Evolutionary conservation across 2,329 filamentous ascomycete species (phyloP).

Genomic region (Thermomyces lanuginosus): DNA sequence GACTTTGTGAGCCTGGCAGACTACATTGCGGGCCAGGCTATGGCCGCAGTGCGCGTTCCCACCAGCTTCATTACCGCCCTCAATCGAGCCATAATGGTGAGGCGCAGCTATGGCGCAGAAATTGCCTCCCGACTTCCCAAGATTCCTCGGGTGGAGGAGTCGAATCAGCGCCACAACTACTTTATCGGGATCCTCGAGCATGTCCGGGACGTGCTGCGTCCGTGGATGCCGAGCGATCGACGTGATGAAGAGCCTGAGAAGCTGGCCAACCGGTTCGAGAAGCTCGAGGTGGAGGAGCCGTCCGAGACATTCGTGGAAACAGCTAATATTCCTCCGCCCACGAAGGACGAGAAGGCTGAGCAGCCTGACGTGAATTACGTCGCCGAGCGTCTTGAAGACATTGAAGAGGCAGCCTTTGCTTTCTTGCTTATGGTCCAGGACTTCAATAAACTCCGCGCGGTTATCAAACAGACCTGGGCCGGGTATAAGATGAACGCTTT

Average conservation of each 20-base stretch:
- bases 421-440: conserved; percentile 11
- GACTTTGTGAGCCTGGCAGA: conserved; percentile 11
- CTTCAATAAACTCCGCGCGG: conserved; percentile 8
- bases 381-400: conserved; percentile 8
- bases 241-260: conserved; percentile 1
- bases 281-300: conserved; percentile 23
- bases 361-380: neutral
- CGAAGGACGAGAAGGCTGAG: conserved; percentile 2
- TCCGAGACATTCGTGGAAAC: conserved; percentile 22
- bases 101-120: neutral
- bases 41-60: conserved; percentile 8
- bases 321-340: conserved; percentile 12
- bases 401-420: conserved; percentile 8
- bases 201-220: conserved; percentile 4
- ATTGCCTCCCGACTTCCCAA: neutral
- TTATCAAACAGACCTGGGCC: conserved; percentile 10
- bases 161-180: conserved; percentile 1
- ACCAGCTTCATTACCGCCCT: conserved; percentile 1
- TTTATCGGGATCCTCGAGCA: conserved; percentile 3
- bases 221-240: conserved; percentile 2
- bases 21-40: conserved; percentile 7
- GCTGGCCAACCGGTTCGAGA: conserved; percentile 18
- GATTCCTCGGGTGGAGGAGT: neutral
- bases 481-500: conserved; percentile 8
- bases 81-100: conserved; percentile 2